These are phyloP conservation scores for Mycena venus DNA, from an alignment of 768 basidiomycete genomes.

Conservation along the genomic window DNA sequence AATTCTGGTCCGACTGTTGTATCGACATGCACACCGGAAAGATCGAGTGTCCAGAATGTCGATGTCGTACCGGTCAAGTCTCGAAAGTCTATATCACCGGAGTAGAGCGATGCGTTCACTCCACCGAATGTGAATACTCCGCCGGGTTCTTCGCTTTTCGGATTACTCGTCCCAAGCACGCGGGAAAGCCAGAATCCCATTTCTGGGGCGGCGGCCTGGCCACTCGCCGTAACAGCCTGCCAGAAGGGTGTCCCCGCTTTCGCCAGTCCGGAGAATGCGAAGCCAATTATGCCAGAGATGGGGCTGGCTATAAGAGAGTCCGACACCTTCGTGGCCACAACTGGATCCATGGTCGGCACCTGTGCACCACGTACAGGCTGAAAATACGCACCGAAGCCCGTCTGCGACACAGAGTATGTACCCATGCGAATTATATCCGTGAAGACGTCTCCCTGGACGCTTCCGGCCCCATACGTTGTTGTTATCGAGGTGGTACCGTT, in stretches of 20 bases:
- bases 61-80: background rate
- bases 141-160: background rate
- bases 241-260: background rate
- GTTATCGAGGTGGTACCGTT: background rate
- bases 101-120: background rate
- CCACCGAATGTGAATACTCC: constrained; percentile 4
- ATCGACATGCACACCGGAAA: background rate
- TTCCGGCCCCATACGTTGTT: background rate
- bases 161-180: background rate
- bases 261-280: background rate
- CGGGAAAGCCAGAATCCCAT: constrained; percentile 1
- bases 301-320: background rate
- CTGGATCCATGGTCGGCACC: background rate
- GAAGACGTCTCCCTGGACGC: background rate
- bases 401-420: background rate
- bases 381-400: background rate
- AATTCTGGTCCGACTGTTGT: background rate
- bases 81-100: background rate
- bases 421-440: background rate
- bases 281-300: background rate
- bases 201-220: background rate
- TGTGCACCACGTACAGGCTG: background rate
- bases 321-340: background rate
- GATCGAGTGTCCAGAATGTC: background rate
- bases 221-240: background rate